Conservation (phyloP, 495 filamentous ascomycete genomes). For the Penicillium subrubescens region DNA sequence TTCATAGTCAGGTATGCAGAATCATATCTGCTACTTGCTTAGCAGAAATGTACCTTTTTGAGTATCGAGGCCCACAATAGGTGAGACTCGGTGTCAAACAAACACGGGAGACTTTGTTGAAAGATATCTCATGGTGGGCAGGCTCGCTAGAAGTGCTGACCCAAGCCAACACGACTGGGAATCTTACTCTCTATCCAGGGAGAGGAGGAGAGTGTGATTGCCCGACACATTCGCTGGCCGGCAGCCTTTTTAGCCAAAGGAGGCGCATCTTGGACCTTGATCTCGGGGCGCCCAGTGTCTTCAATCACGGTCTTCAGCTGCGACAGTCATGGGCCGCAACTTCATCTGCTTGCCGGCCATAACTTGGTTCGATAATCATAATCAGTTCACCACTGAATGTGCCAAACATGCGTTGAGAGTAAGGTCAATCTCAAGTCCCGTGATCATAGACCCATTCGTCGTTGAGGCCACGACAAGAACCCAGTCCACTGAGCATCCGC, state of each 20-base stretch:
- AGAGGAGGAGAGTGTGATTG: background rate
- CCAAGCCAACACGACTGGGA: background rate
- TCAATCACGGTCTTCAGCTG: background rate
- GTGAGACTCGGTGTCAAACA: background rate
- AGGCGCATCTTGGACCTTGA: background rate
- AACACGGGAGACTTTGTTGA: background rate
- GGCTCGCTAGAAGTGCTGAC: background rate
- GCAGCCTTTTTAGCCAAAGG: background rate
- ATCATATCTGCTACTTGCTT: background rate
- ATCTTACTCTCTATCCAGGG: background rate
- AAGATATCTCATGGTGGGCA: background rate
- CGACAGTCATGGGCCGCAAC: background rate
- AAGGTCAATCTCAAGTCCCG: background rate
- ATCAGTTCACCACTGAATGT: background rate
- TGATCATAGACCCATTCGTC: constrained; percentile 32
- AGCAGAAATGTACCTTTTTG: background rate
- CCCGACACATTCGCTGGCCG: background rate
- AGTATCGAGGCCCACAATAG: background rate
- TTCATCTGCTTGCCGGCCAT: background rate
- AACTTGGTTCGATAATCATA: background rate
- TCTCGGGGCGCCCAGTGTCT: background rate
- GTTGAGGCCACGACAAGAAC: constrained; percentile 36
- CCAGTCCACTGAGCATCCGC: constrained; percentile 27
- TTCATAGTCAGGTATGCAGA: background rate
- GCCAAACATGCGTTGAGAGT: background rate